These are phyloP conservation scores for Tetrapisispora taiwanensis DNA, from an alignment of 805 yeast genomes.

Conservation along the genomic window DNA sequence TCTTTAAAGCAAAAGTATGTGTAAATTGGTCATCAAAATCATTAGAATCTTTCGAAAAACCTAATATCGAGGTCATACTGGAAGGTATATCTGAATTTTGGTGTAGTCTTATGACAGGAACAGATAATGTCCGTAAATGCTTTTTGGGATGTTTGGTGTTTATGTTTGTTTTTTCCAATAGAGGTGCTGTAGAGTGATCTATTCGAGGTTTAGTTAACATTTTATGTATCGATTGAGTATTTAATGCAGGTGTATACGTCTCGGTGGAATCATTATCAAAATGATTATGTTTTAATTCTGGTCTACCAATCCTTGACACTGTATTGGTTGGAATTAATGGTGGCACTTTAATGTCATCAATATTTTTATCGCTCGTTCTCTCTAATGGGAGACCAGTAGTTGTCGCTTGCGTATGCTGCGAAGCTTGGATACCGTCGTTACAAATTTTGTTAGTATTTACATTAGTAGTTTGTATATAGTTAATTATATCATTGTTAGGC, in stretches of 20 bases:
- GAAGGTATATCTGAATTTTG: conserved; percentile 4
- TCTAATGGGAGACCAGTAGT: too few relatives aligned
- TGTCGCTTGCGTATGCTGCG: too few relatives aligned
- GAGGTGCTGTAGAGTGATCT: not conserved
- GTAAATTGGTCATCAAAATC: conserved; percentile 1
- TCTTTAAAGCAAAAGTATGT: conserved; percentile 2
- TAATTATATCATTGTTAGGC: conserved; percentile 55
- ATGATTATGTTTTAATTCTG: too few relatives aligned
- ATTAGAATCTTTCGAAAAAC: conserved; percentile 3
- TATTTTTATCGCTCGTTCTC: too few relatives aligned
- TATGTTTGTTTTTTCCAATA: not conserved
- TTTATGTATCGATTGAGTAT: not conserved
- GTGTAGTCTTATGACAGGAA: conserved; percentile 10
- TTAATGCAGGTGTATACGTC: too few relatives aligned
- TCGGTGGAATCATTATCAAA: too few relatives aligned
- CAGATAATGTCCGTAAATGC: conserved; percentile 1
- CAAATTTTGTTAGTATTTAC: too few relatives aligned
- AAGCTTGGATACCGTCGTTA: too few relatives aligned
- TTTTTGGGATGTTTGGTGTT: not conserved
- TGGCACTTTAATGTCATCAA: not conserved
- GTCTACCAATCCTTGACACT: not conserved
- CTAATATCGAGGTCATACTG: conserved; percentile 4
- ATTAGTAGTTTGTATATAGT: conserved; percentile 32
- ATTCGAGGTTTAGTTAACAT: not conserved
- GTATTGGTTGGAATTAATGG: not conserved